Evolutionary conservation across 306 rosid species (phyloP), one percentile per base, ranked within the genome.

Genomic region (Cicer yamashitae): DNA sequence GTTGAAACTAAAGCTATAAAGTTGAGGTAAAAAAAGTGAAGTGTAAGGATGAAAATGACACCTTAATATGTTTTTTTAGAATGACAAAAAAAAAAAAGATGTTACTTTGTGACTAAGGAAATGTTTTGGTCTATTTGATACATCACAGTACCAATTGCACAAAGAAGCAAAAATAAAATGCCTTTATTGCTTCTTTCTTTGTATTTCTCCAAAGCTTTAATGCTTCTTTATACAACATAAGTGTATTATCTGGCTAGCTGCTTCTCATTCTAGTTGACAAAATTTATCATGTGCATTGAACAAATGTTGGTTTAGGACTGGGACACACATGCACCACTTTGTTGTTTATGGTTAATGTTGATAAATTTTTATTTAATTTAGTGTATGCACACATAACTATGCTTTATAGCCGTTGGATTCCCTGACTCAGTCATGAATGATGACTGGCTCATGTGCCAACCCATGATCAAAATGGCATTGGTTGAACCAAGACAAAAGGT

Each of bases 81-180:
- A 46, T 2, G 8, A 83, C 64, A 57, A 14, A 5, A 38, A 15
- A 61, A 37, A 86, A 25, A 22, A 84, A 83, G 62, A 83, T 80
- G 73, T 86, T 88, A 44, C 97, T 90, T 92, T 88, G 91, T 76
- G 78, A 84, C 69, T 61, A 88, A 90, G 96, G 80, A 84, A 48
- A 67, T 40, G 69, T 59, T 60, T 67, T 43, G 18, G 38, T 12
- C 53, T 46, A 10, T 2, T 30, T 30, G 37, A 30, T 30, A 2
- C 7, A 14, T 58, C 17, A 58, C 8, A 25, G 4, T 30, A 72
- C 8, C 48, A 8, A 65, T 44, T 25, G 6, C 14, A 57, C 1
- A 70, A 82, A 76, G 81, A 82, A 77, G 78, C 75, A 66, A 10
- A 62, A 38, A 75, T 70, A 65, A 13, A 61, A 43, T 70, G 84